phyloP scores from a whole-genome alignment of 2,329 filamentous ascomycete species.

The Ophiostoma angusticollis region DNA sequence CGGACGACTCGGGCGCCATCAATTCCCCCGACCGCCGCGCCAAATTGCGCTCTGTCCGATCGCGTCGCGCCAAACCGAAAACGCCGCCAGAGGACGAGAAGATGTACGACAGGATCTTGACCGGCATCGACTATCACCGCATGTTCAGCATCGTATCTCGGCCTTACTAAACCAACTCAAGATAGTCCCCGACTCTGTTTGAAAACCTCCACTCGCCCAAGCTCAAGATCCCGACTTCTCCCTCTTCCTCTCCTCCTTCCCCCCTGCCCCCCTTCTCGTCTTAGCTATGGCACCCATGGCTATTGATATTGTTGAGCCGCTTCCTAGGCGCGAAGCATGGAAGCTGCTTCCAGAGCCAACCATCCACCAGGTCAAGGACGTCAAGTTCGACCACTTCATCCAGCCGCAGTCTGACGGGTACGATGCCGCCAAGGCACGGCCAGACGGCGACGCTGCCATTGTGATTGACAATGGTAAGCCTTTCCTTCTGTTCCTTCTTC shows the following conservation, averaged over 20 bases:
- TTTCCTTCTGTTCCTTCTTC: not conserved
- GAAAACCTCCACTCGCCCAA: no score
- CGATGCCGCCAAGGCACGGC: conserved; percentile 46
- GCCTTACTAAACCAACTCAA: no score
- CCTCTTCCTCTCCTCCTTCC: not conserved
- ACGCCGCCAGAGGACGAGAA: no score
- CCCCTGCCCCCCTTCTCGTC: not conserved
- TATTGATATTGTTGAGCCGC: conserved; percentile 33
- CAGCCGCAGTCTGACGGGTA: conserved; percentile 53
- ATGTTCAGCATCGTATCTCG: no score
- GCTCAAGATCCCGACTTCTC: no score
- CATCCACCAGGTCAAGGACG: conserved; percentile 50
- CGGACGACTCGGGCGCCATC: no score
- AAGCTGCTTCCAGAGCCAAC: conserved; percentile 38
- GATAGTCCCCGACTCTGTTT: no score
- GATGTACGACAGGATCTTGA: no score
- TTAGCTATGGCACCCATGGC: conserved; percentile 39
- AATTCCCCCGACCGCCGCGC: no score
- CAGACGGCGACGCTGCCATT: conserved; percentile 56
- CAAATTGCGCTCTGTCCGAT: no score
- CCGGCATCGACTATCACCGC: no score
- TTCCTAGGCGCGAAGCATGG: conserved; percentile 27
- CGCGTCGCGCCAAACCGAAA: no score
- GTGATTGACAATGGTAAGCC: conserved; percentile 93
- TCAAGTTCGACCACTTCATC: conserved; percentile 44